Percentiles rank a stretch among this genome's conserved stretches.
These are phyloP conservation scores for Echinosphaeria canescens DNA, from an alignment of 2,329 filamentous ascomycete species.

Conservation along the genomic window DNA sequence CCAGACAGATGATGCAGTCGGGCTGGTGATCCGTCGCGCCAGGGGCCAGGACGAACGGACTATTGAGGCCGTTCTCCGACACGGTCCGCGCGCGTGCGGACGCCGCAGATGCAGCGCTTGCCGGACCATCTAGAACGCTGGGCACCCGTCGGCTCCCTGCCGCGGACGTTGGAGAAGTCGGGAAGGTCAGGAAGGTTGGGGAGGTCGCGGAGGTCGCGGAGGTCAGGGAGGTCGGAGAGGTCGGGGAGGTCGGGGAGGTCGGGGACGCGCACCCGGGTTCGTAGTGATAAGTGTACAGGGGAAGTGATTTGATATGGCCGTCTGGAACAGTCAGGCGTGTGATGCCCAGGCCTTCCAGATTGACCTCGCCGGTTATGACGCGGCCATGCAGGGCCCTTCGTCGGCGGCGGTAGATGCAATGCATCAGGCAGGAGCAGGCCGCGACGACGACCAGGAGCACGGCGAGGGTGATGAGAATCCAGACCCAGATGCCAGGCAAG, in stretches of 20 bases:
- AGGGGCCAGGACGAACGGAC: conserved; percentile 5
- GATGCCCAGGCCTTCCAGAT: conserved; percentile 71
- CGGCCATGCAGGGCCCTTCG: conserved; percentile 45
- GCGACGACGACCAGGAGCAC: conserved; percentile 48
- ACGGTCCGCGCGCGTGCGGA: conserved; percentile 1
- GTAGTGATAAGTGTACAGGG: conserved; percentile 55
- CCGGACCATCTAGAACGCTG: too few species aligned
- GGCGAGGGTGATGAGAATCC: conserved; percentile 47
- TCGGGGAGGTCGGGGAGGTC: conserved; percentile 17
- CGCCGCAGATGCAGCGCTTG: too few species aligned
- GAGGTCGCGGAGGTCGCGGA: conserved; percentile 1
- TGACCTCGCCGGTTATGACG: conserved; percentile 58
- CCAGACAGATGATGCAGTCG: conserved; percentile 76
- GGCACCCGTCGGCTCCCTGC: neutral
- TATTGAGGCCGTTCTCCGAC: conserved; percentile 6
- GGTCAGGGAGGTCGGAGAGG: conserved; percentile 10
- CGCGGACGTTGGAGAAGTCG: neutral
- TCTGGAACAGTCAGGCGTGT: conserved; percentile 60
- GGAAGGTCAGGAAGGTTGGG: conserved; percentile 1
- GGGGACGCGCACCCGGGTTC: conserved; percentile 18
- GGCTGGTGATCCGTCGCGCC: conserved; percentile 45
- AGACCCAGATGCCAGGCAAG: conserved; percentile 64
- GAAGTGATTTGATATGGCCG: conserved; percentile 49
- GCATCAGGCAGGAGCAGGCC: conserved; percentile 50
- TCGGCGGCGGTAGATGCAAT: conserved; percentile 51